A percentile compares a stretch with the other conserved stretches of the same genome.
Evolutionary conservation across 805 yeast genomes (phyloP).

Genomic region (Saturnispora mendoncae): DNA sequence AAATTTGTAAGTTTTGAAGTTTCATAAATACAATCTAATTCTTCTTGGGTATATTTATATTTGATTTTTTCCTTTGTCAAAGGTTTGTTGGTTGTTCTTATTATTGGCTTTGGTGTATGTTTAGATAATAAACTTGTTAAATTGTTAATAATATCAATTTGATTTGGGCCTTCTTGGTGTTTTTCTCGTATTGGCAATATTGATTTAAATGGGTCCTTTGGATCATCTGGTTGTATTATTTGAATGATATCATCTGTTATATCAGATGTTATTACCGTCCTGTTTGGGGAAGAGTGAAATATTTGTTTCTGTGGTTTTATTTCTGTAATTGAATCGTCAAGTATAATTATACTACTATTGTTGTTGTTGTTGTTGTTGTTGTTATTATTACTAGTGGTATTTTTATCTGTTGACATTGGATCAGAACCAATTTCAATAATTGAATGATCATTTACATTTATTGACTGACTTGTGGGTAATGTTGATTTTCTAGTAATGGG

Average conservation of each 20-base stretch:
- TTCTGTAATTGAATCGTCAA: neutral
- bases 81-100: no score
- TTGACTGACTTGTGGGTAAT: neutral
- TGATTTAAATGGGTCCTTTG: no score
- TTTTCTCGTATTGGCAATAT: no score
- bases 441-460: no score
- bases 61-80: neutral
- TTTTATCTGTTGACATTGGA: no score
- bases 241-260: neutral
- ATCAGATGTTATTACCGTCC: neutral
- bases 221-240: neutral
- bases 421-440: neutral
- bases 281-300: no score
- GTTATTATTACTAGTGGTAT: no score
- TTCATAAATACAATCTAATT: constrained; percentile 1
- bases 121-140: neutral
- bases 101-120: neutral
- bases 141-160: neutral
- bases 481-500: neutral
- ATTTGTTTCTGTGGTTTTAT: no score
- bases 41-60: neutral
- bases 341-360: neutral
- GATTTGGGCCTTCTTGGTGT: no score
- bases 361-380: neutral
- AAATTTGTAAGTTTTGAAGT: neutral